These are phyloP conservation scores for Zygosaccharomyces sapae DNA, from an alignment of 1,139 yeast genomes.

Conservation along the genomic window DNA sequence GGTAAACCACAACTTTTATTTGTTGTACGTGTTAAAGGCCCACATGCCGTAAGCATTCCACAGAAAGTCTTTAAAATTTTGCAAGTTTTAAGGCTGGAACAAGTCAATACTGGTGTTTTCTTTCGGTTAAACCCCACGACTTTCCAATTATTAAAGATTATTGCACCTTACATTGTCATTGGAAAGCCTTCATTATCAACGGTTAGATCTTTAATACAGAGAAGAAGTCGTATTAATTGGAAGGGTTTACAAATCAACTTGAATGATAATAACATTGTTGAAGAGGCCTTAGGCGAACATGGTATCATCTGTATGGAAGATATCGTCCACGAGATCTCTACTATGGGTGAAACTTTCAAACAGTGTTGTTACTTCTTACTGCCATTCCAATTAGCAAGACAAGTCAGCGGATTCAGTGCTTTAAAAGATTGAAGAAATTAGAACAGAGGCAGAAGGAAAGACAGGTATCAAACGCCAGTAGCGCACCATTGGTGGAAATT, in stretches of 20 bases:
- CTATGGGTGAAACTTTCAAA: constrained; percentile 61
- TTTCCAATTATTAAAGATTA: constrained; percentile 56
- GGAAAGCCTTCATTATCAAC: constrained; percentile 70
- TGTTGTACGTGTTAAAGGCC: constrained; percentile 59
- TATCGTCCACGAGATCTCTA: constrained; percentile 62
- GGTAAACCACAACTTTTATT: constrained; percentile 53
- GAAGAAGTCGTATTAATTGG: constrained; percentile 59
- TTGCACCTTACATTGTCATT: constrained; percentile 67
- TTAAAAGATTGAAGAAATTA: constrained; percentile 40
- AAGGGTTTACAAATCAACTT: constrained; percentile 43
- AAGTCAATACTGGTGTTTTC: constrained; percentile 65
- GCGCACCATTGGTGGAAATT: constrained; percentile 60
- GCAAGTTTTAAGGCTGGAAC: constrained; percentile 53
- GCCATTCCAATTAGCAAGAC: constrained; percentile 66
- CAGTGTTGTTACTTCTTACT: constrained; percentile 55
- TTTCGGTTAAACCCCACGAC: constrained; percentile 55
- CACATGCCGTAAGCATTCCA: constrained; percentile 64
- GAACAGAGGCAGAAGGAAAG: constrained; percentile 41
- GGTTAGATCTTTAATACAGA: constrained; percentile 67
- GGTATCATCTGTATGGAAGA: constrained; percentile 79
- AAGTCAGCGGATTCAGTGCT: constrained; percentile 67
- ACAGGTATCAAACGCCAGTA: constrained; percentile 54
- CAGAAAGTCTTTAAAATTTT: constrained; percentile 59
- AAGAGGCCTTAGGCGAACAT: constrained; percentile 62
- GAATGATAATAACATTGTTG: constrained; percentile 70